Evolutionary conservation across 2,329 filamentous ascomycete genomes (phyloP), one percentile per base, ranked within the genome.

Genomic region (Hymenotorrendiella dingleyae): DNA sequence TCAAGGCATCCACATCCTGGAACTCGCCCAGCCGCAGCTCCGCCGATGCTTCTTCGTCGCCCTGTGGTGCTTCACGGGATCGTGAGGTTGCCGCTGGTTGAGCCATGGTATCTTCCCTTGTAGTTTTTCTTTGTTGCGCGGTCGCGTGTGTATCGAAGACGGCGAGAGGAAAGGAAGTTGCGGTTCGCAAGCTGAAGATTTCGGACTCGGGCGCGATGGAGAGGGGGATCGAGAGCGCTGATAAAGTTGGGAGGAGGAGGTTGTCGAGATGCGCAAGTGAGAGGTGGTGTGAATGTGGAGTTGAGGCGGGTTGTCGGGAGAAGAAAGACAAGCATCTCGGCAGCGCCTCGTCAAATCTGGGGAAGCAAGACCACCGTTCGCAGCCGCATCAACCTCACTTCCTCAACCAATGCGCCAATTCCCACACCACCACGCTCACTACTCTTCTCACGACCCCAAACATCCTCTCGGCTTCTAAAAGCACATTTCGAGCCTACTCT

Each of bases 11-110:
- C 53, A 94, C 89, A 60, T 91, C 75, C 57, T 94, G 81, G 67
- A 97, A 96, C 63, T 96, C 91, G 67, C 93, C 93, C 9, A 98
- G 84, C 64, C 84, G 86, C 51, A 97, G 80, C 42, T 80, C 80
- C 6, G 78, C 72, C 37, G 84, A 81, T 19, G 91, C 90, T 69
- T 96, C 89, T 66, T 97, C 91, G 63, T 95, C 90, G 62, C 85
- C 84, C 44, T 80, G 75, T 36, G 77, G 76, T 33, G 73, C 70
- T 50, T 81, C 83, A 67, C 84, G 87, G 48, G 75, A 72, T 47
- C 84, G 82, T 42, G 82, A 81, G 21, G 77, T 62, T 3, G 57
- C 54, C 16, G 58, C 53, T 36, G 53, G 55, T 14, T 46, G 32
- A 12, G 54, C 40, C 54, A 58, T 58, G 41, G 23, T 32, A n/a